Conservation (phyloP, 2,329 filamentous ascomycete genomes). For the Aspergillus flavus region DNA sequence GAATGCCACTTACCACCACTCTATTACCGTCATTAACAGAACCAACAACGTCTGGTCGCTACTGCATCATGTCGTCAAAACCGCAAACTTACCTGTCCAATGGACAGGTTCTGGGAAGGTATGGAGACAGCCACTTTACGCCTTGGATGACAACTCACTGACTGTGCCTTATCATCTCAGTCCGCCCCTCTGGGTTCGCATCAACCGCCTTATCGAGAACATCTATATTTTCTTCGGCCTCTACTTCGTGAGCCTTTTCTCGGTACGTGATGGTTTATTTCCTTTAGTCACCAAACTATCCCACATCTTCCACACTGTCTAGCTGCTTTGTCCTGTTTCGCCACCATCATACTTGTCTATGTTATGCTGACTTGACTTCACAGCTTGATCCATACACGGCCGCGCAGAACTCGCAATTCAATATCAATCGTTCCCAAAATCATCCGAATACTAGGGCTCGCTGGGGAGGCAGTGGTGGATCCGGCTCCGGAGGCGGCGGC, state of each 20-base stretch:
- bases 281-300: no score
- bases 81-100: conserved; percentile 42
- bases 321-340: neutral
- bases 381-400: conserved; percentile 51
- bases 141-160: neutral
- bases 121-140: conserved; percentile 5
- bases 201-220: conserved; percentile 43
- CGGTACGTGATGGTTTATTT: conserved; percentile 35
- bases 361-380: conserved; percentile 16
- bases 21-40: neutral
- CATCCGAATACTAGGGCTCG: conserved; percentile 25
- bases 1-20: neutral
- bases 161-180: conserved; percentile 28
- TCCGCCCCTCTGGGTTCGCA: conserved; percentile 48
- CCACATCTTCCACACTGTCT: no score
- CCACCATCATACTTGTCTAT: no score
- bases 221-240: conserved; percentile 52
- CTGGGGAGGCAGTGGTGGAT: conserved; percentile 26
- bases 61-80: conserved; percentile 36
- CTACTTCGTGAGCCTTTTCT: conserved; percentile 53
- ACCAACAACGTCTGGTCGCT: neutral
- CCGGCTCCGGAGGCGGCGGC: conserved; percentile 30
- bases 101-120: conserved; percentile 43
- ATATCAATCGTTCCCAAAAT: conserved; percentile 37
- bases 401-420: conserved; percentile 50